A percentile compares a stretch with the other conserved stretches of the same genome.
Conservation (phyloP, 2,329 filamentous ascomycete genomes). For the Colletotrichum sp. region DNA sequence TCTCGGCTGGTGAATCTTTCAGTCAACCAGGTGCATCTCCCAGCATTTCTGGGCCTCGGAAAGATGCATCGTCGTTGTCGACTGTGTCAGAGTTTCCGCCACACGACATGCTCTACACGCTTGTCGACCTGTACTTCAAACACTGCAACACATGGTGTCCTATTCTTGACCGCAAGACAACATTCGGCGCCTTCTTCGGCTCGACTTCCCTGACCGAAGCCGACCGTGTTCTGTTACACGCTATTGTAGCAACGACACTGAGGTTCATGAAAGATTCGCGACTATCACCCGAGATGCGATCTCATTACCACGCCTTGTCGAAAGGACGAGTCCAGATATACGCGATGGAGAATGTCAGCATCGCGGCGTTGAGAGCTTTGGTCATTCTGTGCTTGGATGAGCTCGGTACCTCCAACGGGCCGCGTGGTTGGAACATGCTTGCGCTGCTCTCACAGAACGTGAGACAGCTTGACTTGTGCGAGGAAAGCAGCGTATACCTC, state of each 20-base stretch:
- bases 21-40: neutral
- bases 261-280: constrained; percentile 45
- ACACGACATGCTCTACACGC: constrained; percentile 62
- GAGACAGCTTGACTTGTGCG: constrained; percentile 41
- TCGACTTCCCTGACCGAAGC: constrained; percentile 42
- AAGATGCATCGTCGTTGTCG: constrained; percentile 33
- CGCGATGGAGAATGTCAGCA: constrained; percentile 44
- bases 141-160: constrained; percentile 67
- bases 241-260: constrained; percentile 48
- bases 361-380: constrained; percentile 42
- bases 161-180: constrained; percentile 48
- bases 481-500: constrained; percentile 43
- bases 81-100: constrained; percentile 58
- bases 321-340: constrained; percentile 45
- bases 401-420: constrained; percentile 46
- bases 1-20: constrained; percentile 18
- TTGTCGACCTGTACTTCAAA: constrained; percentile 68
- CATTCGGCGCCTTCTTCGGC: constrained; percentile 43
- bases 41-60: constrained; percentile 10
- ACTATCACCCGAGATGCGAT: constrained; percentile 39
- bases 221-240: constrained; percentile 45
- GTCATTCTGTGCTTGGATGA: constrained; percentile 47
- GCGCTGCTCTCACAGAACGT: constrained; percentile 42
- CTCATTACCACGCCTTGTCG: constrained; percentile 43
- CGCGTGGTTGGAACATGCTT: constrained; percentile 45